Percentiles rank a stretch among this genome's conserved stretches.
Evolutionary conservation across 2,329 filamentous ascomycete species (phyloP).

Genomic region (Aspergillus sojae): DNA sequence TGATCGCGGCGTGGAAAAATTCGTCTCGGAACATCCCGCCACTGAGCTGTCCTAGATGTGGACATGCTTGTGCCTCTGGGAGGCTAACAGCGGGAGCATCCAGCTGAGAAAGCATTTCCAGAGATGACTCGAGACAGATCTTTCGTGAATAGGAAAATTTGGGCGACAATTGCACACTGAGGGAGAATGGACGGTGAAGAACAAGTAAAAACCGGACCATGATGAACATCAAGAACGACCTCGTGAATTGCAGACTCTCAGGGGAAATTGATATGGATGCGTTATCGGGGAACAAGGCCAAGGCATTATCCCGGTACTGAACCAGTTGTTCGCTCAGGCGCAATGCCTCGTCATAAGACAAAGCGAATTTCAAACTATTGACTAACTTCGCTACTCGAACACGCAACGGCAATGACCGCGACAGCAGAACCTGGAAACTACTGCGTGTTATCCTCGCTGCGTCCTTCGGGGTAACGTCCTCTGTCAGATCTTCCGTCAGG

Average conservation of each 20-base stretch:
- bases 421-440: slow-evolving; percentile 33
- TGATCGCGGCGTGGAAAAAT: slow-evolving; percentile 36
- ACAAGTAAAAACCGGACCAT: slow-evolving; percentile 59
- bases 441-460: slow-evolving; percentile 25
- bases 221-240: slow-evolving; percentile 52
- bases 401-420: slow-evolving; percentile 32
- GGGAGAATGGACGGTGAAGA: slow-evolving; percentile 51
- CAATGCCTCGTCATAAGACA: slow-evolving; percentile 38
- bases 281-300: slow-evolving; percentile 28
- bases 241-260: slow-evolving; percentile 29
- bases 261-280: slow-evolving; percentile 5
- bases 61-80: slow-evolving; percentile 24
- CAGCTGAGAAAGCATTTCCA: slow-evolving; percentile 39
- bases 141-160: slow-evolving; percentile 43
- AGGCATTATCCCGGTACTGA: slow-evolving; percentile 25
- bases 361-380: slow-evolving; percentile 32
- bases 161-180: slow-evolving; percentile 35
- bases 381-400: slow-evolving; percentile 33
- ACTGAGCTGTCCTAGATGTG: slow-evolving; percentile 34
- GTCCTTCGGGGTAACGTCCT: slow-evolving; percentile 22
- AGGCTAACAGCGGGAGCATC: slow-evolving; percentile 19
- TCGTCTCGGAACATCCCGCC: slow-evolving; percentile 41
- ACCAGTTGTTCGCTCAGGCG: slow-evolving; percentile 33
- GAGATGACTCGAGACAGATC: slow-evolving; percentile 37
- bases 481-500: slow-evolving; percentile 30